phyloP scores from a whole-genome alignment of 306 rosid species.

The Pterocarpus macrocarpus region DNA sequence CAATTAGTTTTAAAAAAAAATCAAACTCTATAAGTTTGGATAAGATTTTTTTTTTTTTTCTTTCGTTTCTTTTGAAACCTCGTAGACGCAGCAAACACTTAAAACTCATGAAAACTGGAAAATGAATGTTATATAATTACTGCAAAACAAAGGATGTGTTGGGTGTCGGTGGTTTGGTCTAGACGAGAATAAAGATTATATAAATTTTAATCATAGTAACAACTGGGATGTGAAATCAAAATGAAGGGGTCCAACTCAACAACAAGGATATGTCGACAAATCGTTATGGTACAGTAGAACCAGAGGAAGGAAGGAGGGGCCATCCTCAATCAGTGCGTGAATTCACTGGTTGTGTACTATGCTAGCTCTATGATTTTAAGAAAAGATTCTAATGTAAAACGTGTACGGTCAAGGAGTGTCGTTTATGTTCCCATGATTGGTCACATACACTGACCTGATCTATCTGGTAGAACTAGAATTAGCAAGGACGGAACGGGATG shows the following conservation, averaged over 20 bases:
- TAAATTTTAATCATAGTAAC: neutral
- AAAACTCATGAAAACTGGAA: too few relatives aligned
- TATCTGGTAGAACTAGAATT: neutral
- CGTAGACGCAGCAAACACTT: too few relatives aligned
- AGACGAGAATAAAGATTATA: too few relatives aligned
- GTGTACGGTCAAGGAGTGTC: slow-evolving; percentile 9
- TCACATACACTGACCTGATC: neutral
- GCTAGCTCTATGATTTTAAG: neutral
- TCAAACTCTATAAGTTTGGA: too few relatives aligned
- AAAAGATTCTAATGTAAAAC: slow-evolving; percentile 31
- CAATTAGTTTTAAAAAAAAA: too few relatives aligned
- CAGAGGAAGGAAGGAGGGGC: slow-evolving; percentile 12
- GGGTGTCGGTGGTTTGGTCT: too few relatives aligned
- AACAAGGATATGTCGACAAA: slow-evolving; percentile 35
- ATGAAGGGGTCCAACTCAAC: neutral
- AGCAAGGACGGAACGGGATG: neutral
- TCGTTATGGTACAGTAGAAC: neutral
- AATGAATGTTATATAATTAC: too few relatives aligned
- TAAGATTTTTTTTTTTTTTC: too few relatives aligned
- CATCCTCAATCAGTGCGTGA: slow-evolving; percentile 18
- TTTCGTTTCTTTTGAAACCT: too few relatives aligned
- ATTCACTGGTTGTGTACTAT: slow-evolving; percentile 4
- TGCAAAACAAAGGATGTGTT: too few relatives aligned
- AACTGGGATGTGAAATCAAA: neutral
- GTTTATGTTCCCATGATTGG: slow-evolving; percentile 30